Base-by-base conservation (phyloP, 176 grass and related monocot species). In the Urochloa ruziziensis region DNA sequence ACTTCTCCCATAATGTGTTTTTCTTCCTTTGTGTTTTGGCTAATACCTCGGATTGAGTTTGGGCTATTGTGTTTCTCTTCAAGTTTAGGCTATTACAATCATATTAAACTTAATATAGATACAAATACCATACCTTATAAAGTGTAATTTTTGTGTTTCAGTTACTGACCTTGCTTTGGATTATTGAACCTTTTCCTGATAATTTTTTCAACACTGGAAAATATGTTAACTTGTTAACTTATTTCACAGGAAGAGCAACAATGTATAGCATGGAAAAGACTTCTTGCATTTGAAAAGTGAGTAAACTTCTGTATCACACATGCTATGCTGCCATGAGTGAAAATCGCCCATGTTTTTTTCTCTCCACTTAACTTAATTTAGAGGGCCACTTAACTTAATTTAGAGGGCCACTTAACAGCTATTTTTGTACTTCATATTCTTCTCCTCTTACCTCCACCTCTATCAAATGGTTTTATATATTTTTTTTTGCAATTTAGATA, bases 241-340 rank as follows among this genome's bases (percentile, higher is more conserved):
- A 66, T 85, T 88, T 77, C 10, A 78, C 86, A 98, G 96, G 96
- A 98, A 88, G 96, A 95, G 85, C 85, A 88, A 56, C 96, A 98
- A 85, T 98, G 85, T 72, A 90, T 88, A 79, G 89, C 93, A 43
- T 95, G 96, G 93, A 98, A 93, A 93, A 93, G 80, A 82, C 91
- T 98, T 73, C 56, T 98, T 62, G 62, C 87, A 70, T 98, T 98
- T 90, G 93, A 98, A 83, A 95, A 94, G 96, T 98, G 89, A 91
- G 89, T 83, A 77, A 74, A 62, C 56, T 33, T 79, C 66, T 82
- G 30, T 73, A 9, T 70, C 81, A 61, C 74, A 86, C 62, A 30
- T 67, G 67, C 35, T 61, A 23, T 66, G 39, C 76, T 58, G 72
- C 63, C 18, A 13, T 74, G 44, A 62, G 61, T 66, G n/a, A 70